Evolutionary conservation across 306 rosid genomes (phyloP), one percentile per base, ranked within the genome.

Genomic region (Corylus heterophylla): DNA sequence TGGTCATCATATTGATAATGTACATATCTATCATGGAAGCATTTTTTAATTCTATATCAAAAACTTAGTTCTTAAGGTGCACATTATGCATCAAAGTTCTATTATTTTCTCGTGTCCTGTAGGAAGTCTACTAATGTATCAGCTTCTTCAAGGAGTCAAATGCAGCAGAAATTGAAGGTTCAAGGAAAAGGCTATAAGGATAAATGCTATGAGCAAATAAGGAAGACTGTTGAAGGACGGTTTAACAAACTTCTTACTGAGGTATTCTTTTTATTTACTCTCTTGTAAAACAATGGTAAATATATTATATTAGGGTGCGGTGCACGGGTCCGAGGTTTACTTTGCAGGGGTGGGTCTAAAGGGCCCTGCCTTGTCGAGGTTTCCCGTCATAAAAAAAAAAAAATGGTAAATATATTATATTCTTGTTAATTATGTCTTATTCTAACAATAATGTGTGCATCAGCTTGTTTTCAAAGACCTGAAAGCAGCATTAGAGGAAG

Each of bases 401-500:
- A 6, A n/a, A 25, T 64, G 13, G 14, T 51, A 3, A 52, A 29
- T 4, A 9, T 54, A 44, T 37, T 55, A 45, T 54, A 18, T 74
- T 64, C 27, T 44, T 29, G 25, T 52, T 70, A 42, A 18, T 12
- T 42, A 68, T 39, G 25, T 78, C 84, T 88, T 47, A 83, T 68
- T 86, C 66, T 50, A 51, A 83, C 61, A 78, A 70, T 78, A 77
- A 80, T 86, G 86, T 82, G 66, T 89, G 88, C 44, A 76, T 80
- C 94, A 95, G 98, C 88, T 90, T 78, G 94, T 89, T 74, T 86
- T 87, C 29, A 89, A 95, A 86, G 98, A 95, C 85, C 91, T 95
- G 78, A 95, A 90, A 80, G 98, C 97, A 80, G 96, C 98, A 62
- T 80, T 95, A 80, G 98, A 91, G 88, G 98, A 95, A 91, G 92